A percentile compares a stretch with the other conserved stretches of the same genome.
phyloP scores from a whole-genome alignment of 768 basidiomycete species.

The Trametes punicea region DNA sequence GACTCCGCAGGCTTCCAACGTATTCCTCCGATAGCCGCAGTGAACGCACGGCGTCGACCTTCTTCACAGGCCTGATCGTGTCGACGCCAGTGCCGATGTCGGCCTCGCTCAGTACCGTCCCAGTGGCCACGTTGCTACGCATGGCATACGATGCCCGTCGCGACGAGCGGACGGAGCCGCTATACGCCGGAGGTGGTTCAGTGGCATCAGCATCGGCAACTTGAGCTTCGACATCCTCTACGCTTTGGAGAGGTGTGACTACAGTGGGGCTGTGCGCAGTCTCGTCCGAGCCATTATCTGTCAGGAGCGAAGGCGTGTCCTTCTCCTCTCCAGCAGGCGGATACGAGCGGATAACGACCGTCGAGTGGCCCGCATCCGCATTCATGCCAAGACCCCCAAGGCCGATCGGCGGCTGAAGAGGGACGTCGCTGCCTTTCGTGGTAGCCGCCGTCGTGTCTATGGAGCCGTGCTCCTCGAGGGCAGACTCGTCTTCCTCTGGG shows the following conservation, averaged over 20 bases:
- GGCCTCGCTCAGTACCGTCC: conserved; percentile 74
- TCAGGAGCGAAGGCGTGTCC: conserved; percentile 40
- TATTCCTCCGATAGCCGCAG: conserved; percentile 76
- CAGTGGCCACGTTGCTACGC: conserved; percentile 59
- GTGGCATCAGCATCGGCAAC: conserved; percentile 26
- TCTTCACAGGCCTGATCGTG: conserved; percentile 92
- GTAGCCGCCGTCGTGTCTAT: conserved; percentile 62
- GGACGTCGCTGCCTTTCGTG: conserved; percentile 53
- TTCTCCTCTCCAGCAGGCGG: conserved; percentile 38
- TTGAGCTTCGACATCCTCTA: conserved; percentile 13
- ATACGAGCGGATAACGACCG: conserved; percentile 58
- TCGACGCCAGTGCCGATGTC: conserved; percentile 87
- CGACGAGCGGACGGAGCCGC: conserved; percentile 57
- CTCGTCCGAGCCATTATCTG: conserved; percentile 37
- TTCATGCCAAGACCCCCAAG: conserved; percentile 34
- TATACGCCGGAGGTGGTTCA: conserved; percentile 74
- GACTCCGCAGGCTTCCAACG: conserved; percentile 63
- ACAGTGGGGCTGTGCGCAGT: conserved; percentile 44
- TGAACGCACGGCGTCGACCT: conserved; percentile 78
- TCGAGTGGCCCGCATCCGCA: conserved; percentile 60
- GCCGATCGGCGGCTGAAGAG: conserved; percentile 22
- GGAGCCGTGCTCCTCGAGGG: conserved; percentile 38
- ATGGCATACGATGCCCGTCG: conserved; percentile 79
- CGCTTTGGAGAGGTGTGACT: conserved; percentile 33
- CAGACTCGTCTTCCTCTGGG: conserved; percentile 36